A percentile compares a stretch with the other conserved stretches of the same genome.
These are phyloP conservation scores for Heliamphora exappendiculata DNA, from an alignment of 148 eudicot genomes.

Conservation along the genomic window DNA sequence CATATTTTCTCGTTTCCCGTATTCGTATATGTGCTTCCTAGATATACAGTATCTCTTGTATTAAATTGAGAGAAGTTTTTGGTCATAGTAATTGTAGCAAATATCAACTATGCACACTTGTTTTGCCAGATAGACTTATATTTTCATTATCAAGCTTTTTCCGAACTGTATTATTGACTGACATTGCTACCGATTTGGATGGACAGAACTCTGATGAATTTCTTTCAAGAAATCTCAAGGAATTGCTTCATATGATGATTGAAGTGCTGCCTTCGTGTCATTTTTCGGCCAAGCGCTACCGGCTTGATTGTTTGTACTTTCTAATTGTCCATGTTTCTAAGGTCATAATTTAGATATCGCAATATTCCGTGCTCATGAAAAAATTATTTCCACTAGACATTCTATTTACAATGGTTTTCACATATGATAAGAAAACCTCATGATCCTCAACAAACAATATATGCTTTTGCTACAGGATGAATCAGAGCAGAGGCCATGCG, in stretches of 20 bases:
- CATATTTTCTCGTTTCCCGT: too few species aligned
- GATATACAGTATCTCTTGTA: not conserved
- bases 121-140: not conserved
- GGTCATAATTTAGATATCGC: constrained; percentile 29
- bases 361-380: not conserved
- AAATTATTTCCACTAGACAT: not conserved
- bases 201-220: constrained; percentile 53
- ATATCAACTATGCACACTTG: not conserved
- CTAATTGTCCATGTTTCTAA: constrained; percentile 62
- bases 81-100: not conserved
- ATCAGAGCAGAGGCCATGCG: constrained; percentile 42
- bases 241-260: constrained; percentile 61
- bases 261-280: constrained; percentile 75
- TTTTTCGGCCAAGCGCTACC: constrained; percentile 86
- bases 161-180: not conserved
- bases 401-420: not conserved
- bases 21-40: too few species aligned
- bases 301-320: constrained; percentile 83
- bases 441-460: not conserved
- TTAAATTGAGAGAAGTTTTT: not conserved
- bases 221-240: constrained; percentile 53
- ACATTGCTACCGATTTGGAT: constrained; percentile 2
- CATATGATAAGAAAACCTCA: not conserved
- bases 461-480: constrained; percentile 44
- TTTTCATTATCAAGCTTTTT: not conserved